These are phyloP conservation scores for Suillus clintonianus DNA, from an alignment of 768 basidiomycete genomes.

Conservation along the genomic window DNA sequence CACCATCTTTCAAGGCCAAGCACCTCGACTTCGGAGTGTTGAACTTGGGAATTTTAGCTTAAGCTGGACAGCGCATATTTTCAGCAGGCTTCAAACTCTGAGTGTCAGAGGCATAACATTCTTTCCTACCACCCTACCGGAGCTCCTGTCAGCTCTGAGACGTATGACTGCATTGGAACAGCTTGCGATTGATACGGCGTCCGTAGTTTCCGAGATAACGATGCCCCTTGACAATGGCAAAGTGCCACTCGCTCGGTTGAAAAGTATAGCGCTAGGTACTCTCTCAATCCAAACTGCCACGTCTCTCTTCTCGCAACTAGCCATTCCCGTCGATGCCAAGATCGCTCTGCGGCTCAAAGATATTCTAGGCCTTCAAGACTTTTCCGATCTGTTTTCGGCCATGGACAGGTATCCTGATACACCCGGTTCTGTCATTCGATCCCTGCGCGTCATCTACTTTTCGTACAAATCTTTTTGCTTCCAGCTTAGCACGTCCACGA, in stretches of 20 bases:
- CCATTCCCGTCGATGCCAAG: neutral
- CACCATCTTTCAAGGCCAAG: constrained; percentile 31
- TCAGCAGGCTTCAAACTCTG: constrained; percentile 35
- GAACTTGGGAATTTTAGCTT: constrained; percentile 32
- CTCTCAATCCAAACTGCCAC: no score
- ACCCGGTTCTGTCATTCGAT: neutral
- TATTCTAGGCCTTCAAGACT: neutral
- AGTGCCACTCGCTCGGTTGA: neutral
- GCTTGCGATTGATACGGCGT: neutral
- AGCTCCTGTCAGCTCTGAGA: constrained; percentile 33
- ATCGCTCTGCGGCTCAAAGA: neutral
- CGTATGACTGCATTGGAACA: constrained; percentile 29
- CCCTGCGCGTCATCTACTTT: neutral
- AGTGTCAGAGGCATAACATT: constrained; percentile 27
- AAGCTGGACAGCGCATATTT: constrained; percentile 35
- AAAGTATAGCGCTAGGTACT: neutral
- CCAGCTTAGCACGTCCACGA: neutral
- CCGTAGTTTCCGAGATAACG: no score
- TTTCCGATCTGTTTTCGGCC: neutral
- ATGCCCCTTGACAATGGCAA: neutral
- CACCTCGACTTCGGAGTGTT: constrained; percentile 31
- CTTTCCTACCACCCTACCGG: constrained; percentile 11
- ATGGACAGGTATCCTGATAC: neutral
- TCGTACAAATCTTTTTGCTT: neutral
- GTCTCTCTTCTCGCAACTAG: neutral